Evolutionary conservation across 768 basidiomycete species (phyloP), one percentile per base, ranked within the genome.

Genomic region (Collybia nuda): DNA sequence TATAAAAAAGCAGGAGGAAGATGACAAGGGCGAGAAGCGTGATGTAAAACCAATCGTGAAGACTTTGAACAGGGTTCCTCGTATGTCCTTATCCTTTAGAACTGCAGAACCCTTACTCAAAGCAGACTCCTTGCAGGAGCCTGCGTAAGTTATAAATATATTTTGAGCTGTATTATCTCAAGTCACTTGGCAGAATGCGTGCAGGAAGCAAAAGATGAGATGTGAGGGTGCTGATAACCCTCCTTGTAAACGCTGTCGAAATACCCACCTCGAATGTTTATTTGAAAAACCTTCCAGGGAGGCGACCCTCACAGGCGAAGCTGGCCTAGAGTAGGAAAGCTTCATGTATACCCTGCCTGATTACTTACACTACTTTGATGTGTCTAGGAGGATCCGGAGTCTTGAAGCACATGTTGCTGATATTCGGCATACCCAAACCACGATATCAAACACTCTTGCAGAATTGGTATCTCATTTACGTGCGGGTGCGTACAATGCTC

Each of bases 201-300:
- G 94, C 68, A 78, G 94, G 59, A 90, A 93, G 62, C 93, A 95
- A 76, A 97, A 97, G 74, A 97, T 97, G 95, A 79, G 93, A 59
- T 98, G 94, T 64, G 93, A 95, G 67, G 93, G 93, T 1, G 95
- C 93, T 14, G 95, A 97, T 66, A 93, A 91, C 61, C 94, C 95
- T 21, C 95, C 95, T n/a, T 98, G 95, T 70, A 86, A 89, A 61
- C 84, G 95, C 39, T 98, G 95, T 70, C 80, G 90, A 26, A 88
- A 93, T 60, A 86, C 89, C 17, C 90, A 91, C 2, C 76, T 97
- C 11, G 90, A 94, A 37, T 98, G 95, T 71, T 77, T 97, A 28
- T 96, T 98, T 65, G 95, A 98, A 68, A 97, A 97, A 60, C 95
- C 95, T 2, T 86, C 84, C 11, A 79, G 86, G 58, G 92, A 94